Evolutionary conservation across 495 filamentous ascomycete species (phyloP).

Genomic region (Copromyces sp.): DNA sequence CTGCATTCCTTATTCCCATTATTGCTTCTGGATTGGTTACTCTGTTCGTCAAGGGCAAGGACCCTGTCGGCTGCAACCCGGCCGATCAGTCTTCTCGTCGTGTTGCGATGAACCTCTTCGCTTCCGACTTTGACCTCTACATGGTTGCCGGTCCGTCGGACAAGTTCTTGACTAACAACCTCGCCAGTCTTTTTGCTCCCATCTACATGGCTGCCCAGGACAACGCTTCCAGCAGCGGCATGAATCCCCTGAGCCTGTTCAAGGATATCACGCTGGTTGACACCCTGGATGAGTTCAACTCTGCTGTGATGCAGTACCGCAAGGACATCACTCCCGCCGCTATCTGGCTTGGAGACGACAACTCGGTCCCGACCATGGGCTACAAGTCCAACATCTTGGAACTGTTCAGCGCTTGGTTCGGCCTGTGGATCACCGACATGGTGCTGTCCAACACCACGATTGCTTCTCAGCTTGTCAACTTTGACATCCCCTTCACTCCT

Average conservation of each 20-base stretch:
- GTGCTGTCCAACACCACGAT: conserved; percentile 57
- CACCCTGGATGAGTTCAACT: conserved; percentile 54
- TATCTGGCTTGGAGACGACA: conserved; percentile 56
- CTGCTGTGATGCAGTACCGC: conserved; percentile 50
- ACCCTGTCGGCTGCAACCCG: conserved; percentile 48
- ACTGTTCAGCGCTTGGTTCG: conserved; percentile 45
- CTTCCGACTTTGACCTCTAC: conserved; percentile 24
- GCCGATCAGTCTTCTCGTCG: conserved; percentile 22
- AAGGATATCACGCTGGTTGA: conserved; percentile 49
- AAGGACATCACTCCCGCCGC: conserved; percentile 63
- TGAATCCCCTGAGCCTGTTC: conserved; percentile 17
- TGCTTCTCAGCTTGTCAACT: conserved; percentile 52
- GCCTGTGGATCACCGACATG: conserved; percentile 62
- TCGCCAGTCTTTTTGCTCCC: conserved; percentile 38
- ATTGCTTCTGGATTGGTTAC: conserved; percentile 66
- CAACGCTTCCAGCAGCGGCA: conserved; percentile 3
- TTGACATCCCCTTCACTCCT: conserved; percentile 58
- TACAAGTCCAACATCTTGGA: conserved; percentile 42
- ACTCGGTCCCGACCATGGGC: conserved; percentile 47
- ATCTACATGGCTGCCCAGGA: conserved; percentile 16
- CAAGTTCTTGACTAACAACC: conserved; percentile 29
- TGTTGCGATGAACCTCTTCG: conserved; percentile 23
- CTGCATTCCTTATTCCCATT: conserved; percentile 63
- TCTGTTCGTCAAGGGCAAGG: conserved; percentile 53
- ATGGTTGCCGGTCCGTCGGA: conserved; percentile 54